Conservation (phyloP, 768 basidiomycete genomes). For the Daedalea quercina region DNA sequence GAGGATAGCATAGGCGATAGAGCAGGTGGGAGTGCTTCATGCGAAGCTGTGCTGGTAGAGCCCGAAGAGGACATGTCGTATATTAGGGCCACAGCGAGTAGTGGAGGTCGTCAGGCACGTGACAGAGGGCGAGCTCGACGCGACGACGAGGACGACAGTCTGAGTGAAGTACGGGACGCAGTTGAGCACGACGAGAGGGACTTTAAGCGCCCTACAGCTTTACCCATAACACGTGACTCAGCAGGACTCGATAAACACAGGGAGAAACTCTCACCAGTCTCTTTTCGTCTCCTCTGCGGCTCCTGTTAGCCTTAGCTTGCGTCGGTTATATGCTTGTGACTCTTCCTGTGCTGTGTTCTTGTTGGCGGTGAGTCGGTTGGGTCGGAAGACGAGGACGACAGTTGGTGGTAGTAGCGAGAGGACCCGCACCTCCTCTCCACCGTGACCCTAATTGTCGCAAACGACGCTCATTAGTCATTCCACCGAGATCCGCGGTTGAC, state of each 20-base stretch:
- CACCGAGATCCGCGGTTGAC: not conserved
- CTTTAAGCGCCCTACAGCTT: not conserved
- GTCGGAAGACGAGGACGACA: too few relatives aligned
- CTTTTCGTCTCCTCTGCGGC: too few relatives aligned
- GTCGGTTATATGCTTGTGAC: too few relatives aligned
- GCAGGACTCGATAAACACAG: not conserved
- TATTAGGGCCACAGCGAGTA: not conserved
- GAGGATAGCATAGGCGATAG: slow-evolving; percentile 21
- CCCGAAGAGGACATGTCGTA: not conserved
- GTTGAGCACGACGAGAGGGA: not conserved
- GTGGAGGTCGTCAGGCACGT: not conserved
- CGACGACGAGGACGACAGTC: not conserved
- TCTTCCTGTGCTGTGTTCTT: not conserved
- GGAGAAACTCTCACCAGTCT: not conserved
- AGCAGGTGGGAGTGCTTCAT: not conserved
- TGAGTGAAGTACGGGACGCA: too few relatives aligned
- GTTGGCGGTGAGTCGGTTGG: too few relatives aligned
- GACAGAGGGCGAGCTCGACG: not conserved
- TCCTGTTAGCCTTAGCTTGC: too few relatives aligned
- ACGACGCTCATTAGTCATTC: not conserved
- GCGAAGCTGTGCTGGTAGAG: slow-evolving; percentile 1
- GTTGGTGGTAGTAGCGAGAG: not conserved
- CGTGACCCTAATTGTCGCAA: not conserved
- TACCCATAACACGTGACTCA: slow-evolving; percentile 1
- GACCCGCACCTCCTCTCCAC: not conserved